A percentile compares a stretch with the other conserved stretches of the same genome.
phyloP scores from a whole-genome alignment of 148 eudicot genomes.

The Rhododendron vialii region DNA sequence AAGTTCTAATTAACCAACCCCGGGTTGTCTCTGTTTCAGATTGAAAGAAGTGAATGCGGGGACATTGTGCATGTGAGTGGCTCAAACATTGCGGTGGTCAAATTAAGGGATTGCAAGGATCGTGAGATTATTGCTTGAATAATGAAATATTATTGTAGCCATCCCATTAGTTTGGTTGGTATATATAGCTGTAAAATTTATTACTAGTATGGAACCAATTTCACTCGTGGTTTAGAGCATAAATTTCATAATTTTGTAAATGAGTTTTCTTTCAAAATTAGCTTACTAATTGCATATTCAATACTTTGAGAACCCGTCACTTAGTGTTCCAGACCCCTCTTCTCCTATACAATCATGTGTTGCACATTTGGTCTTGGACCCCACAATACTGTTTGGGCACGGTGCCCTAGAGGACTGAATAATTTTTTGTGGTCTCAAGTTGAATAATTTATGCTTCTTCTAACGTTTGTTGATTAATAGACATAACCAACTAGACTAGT shows the following conservation, averaged over 20 bases:
- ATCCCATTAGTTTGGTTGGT: not conserved
- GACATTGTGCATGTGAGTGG: not conserved
- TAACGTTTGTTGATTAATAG: too few species aligned
- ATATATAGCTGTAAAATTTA: not conserved
- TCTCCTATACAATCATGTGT: too few species aligned
- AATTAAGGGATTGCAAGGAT: constrained; percentile 7
- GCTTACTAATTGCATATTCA: too few species aligned
- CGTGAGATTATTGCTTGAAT: constrained; percentile 1
- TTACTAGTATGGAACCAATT: not conserved
- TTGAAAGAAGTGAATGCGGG: constrained; percentile 13
- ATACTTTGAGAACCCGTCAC: too few species aligned
- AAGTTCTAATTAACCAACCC: not conserved
- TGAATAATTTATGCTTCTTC: too few species aligned
- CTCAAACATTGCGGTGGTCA: not conserved
- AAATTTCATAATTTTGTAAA: too few species aligned
- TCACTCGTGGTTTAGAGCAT: not conserved
- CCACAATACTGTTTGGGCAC: too few species aligned
- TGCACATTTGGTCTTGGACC: too few species aligned
- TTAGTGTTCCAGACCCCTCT: too few species aligned
- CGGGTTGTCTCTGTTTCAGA: not conserved
- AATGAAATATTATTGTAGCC: not conserved
- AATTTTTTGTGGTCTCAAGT: too few species aligned
- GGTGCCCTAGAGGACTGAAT: too few species aligned
- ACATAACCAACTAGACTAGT: too few species aligned
- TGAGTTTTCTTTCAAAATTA: not conserved